Percentiles rank a stretch among this genome's conserved stretches.
Evolutionary conservation across 441 rosid genomes (phyloP).

Genomic region (Erodium moschatum): DNA sequence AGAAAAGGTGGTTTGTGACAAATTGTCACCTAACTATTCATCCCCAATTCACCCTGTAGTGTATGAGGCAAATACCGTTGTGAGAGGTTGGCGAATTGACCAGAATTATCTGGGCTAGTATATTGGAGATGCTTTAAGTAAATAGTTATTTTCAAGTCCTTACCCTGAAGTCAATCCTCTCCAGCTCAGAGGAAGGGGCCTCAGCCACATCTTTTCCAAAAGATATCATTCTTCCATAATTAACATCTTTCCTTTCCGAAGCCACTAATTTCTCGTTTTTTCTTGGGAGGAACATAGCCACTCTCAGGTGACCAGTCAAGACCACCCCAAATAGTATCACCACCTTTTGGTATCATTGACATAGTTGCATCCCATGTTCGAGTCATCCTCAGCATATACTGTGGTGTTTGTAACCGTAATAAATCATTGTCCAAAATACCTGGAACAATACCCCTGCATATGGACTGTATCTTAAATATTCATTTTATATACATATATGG

Average conservation of each 20-base stretch:
- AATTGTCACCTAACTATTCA: no score
- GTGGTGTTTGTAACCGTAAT: constrained; percentile 72
- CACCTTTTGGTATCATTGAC: constrained; percentile 98
- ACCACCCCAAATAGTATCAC: constrained; percentile 90
- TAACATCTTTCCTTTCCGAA: constrained; percentile 35
- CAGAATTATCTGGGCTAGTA: no score
- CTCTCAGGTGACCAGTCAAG: constrained; percentile 92
- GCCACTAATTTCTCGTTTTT: constrained; percentile 32
- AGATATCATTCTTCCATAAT: constrained; percentile 82
- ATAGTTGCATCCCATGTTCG: constrained; percentile 94
- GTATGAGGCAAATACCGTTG: no score
- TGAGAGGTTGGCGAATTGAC: no score
- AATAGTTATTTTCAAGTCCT: constrained; percentile 13
- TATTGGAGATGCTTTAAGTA: no score
- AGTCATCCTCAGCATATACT: constrained; percentile 73
- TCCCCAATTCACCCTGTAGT: no score
- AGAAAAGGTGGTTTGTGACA: no score
- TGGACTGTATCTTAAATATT: not conserved
- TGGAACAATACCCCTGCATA: constrained; percentile 80
- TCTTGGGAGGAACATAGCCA: constrained; percentile 35
- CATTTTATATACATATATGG: not conserved
- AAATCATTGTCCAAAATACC: constrained; percentile 71
- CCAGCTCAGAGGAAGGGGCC: constrained; percentile 51
- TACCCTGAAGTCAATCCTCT: constrained; percentile 81
- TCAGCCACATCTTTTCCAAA: constrained; percentile 76